These are phyloP conservation scores for Candida parachauliodes DNA, from an alignment of 805 yeast species.

Conservation along the genomic window DNA sequence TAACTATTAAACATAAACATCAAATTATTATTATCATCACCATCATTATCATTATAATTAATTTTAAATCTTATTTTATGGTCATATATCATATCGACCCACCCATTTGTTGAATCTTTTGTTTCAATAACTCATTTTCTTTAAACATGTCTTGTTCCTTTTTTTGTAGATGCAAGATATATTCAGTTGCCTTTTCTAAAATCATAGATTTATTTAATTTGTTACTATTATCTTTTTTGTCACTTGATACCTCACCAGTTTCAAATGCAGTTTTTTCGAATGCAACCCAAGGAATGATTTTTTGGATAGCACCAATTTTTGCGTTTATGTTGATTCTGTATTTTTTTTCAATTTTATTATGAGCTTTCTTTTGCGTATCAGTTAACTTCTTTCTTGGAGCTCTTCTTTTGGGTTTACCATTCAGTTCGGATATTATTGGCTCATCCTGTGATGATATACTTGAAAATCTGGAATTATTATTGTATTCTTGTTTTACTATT, in stretches of 20 bases:
- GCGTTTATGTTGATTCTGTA: constrained; percentile 71
- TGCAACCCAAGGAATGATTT: constrained; percentile 65
- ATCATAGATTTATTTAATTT: constrained; percentile 64
- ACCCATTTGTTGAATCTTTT: constrained; percentile 17
- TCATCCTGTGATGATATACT: constrained; percentile 2
- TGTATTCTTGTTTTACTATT: neutral
- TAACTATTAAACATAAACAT: too few relatives aligned
- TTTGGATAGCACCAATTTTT: constrained; percentile 64
- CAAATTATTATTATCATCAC: too few relatives aligned
- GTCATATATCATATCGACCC: constrained; percentile 8
- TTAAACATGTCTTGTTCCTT: constrained; percentile 38
- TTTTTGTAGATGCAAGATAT: constrained; percentile 50
- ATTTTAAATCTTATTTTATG: too few relatives aligned
- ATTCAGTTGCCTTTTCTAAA: constrained; percentile 64
- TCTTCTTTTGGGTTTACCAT: constrained; percentile 31
- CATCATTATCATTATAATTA: too few relatives aligned
- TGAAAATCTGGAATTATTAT: neutral
- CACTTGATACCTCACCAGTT: constrained; percentile 21
- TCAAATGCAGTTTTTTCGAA: constrained; percentile 62
- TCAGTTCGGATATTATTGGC: constrained; percentile 6
- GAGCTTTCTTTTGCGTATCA: constrained; percentile 63
- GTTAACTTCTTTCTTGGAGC: constrained; percentile 55
- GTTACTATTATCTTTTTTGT: constrained; percentile 8
- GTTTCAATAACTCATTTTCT: constrained; percentile 23
- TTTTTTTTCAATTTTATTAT: constrained; percentile 67